Evolutionary conservation across 257 asterid genomes (phyloP), one percentile per base, ranked within the genome.

Genomic region (Galeopsis tetrahit): DNA sequence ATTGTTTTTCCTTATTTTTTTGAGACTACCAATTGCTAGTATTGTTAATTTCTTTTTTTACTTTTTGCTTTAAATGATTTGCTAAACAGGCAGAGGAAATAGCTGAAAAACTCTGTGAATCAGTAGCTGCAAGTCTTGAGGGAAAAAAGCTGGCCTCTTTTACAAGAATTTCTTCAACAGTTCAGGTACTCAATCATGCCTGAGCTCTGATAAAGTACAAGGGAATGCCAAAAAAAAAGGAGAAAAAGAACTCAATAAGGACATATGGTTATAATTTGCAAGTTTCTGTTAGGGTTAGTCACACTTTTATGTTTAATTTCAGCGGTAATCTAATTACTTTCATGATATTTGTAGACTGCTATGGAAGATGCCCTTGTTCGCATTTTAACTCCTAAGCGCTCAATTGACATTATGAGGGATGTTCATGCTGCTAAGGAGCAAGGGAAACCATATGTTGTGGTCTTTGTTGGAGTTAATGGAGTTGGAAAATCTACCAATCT

Each of bases 311-410:
- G 3, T 44, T 34, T 6, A 66, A 43, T 56, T 60, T 77, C 33
- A 55, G 5, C 55, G 48, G 55, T 63, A 65, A 75, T 76, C 35
- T 66, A 58, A 68, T 72, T 39, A 35, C 11, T 71, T 52, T 4
- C 48, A 66, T 73, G 74, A 74, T 73, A 63, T 28, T 74, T 71
- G 75, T 79, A 95, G 98, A 85, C 87, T 74, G 97, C 99, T 65
- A 95, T 95, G 98, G 99, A 95, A 79, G 98, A 95, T 82, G 98
- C 99, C 77, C 98, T 95, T 81, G 89, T 85, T 78, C 99, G 98
- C 63, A 95, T 95, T 67, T 85, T 95, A 74, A 95, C 99, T 83
- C 99, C 99, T 42, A 87, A 79, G 55, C 93, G 99, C 64, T 95
- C 99, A 63, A 92, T 95, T 80, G 98, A 95, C 79, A 95, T 95